Base-by-base conservation (phyloP, 805 yeast genomes). In the Hanseniaspora clermontiae region DNA sequence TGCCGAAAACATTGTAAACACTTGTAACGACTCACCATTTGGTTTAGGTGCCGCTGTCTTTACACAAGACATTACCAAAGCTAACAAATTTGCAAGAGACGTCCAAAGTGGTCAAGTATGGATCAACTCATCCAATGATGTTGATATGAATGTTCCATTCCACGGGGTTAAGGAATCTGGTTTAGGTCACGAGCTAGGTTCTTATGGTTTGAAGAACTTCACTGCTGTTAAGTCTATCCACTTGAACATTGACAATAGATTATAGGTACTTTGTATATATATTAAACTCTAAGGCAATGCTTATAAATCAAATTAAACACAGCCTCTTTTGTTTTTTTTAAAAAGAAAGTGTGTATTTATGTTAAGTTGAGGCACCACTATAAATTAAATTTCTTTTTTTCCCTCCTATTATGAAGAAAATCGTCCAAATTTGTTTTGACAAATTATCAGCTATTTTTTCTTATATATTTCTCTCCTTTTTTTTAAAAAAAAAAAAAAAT, bases 1-100 rank as follows among this genome's bases (percentile, higher is more conserved):
- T 61, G 83, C 79, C 51, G 52, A 51, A 37, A 24, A 46, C 64
- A 95, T 80, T 5, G 60, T 87, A 31, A 71, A 68, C 59, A 75
- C 74, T 59, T 95, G 95, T 61, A 87, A 87, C 68, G 79, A 78
- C 62, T 76, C 88, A 11, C 76, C 75, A 53, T 87, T 86, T 66
- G 95, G 95, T 6, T 77, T 87, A 57, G 95, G 90, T 10, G 87
- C 90, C 5, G 83, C 90, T 65, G 78, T 87, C 11, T 87, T 87
- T 75, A 80, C 95, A 47, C 71, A 72, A 59, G 82, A 85, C 66
- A 74, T 86, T 59, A 74, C 76, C 55, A 74, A 77, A 57, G 93
- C 88, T 3, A 86, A 85, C 66, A 67, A 72, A 51, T 73, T 82
- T 63, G 84, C 89, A 15, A 68, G 74, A 49, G 78, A 77, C 42